Base-by-base conservation (phyloP, 1,284 basidiomycete species). In the Pascua guehoae region DNA sequence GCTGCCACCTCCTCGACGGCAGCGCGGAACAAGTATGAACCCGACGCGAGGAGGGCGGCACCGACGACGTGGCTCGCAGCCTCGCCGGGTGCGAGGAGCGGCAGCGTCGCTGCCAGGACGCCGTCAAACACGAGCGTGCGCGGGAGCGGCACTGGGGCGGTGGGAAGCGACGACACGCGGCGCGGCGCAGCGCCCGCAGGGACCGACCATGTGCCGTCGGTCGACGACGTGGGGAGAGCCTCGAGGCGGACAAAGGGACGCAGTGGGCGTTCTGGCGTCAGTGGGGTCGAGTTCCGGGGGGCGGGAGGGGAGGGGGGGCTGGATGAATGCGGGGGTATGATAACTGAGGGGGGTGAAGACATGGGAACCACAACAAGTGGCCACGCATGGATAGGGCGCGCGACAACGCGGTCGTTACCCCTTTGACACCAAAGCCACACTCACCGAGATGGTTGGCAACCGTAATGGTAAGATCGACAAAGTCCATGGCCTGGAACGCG, bases 51-150 rank as follows among this genome's bases (percentile, higher is more conserved):
- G 74, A 95, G 90, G 60, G 85, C 87, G 5, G 91, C 66, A 2
- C 85, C 81, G 0, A 85, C 79, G 45, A 83, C 80, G n/a, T 85
- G 69, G 40, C 81, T 79, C 41, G 76, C 78, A 12, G 80, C 81
- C 56, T 84, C 81, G 0, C 84, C 85, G 10, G 76, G 74, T 40
- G 80, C 39, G 8, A 77, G 78, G 40, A 88, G 84, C 2, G 89
- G 65, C 4, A 85, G 79, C 40, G 88, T 79, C 42, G 85, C 81
- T 5, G 79, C 77, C 14, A 84, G 74, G 8, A 82, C 73, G 9
- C 90, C 89, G 71, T 92, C 88, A 63, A 83, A 82, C 15, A 89
- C 76, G 52, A 90, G 72, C 64, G 88, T 82, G 47, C 86, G 85
- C 4, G 47, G 82, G 70, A 53, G 51, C 10, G 83, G 72, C 36